Evolutionary conservation across 2,329 filamentous ascomycete species (phyloP).

Genomic region (Volutella citrinella): DNA sequence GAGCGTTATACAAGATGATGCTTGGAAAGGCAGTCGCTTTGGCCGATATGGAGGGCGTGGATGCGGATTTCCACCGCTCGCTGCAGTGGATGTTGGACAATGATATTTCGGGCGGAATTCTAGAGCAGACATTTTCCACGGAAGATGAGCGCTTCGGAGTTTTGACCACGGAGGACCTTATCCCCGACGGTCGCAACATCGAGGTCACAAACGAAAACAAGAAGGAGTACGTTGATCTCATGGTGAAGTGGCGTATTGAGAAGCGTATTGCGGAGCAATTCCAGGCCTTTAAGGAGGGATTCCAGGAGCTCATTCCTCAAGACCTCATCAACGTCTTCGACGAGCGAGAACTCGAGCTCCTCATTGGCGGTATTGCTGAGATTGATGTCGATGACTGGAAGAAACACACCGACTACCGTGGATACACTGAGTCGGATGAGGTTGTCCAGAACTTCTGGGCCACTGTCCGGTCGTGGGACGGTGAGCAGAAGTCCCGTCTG

Average conservation of each 20-base stretch:
- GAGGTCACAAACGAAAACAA: conserved; percentile 99
- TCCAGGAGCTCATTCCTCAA: conserved; percentile 94
- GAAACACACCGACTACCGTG: conserved; percentile 99
- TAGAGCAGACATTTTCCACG: conserved; percentile 94
- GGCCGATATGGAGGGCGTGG: conserved; percentile 97
- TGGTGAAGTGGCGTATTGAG: conserved; percentile 99
- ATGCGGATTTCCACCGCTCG: conserved; percentile 95
- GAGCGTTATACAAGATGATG: conserved; percentile 99
- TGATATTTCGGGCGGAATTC: conserved; percentile 84
- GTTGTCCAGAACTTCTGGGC: conserved; percentile 99
- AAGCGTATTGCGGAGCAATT: conserved; percentile 98
- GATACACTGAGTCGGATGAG: conserved; percentile 96
- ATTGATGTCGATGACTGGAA: conserved; percentile 99
- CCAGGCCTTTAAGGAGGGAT: conserved; percentile 94
- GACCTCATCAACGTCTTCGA: conserved; percentile 98
- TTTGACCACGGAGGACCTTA: conserved; percentile 89
- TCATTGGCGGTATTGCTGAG: conserved; percentile 99
- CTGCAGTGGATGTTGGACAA: conserved; percentile 98
- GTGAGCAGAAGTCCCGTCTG: conserved; percentile 94
- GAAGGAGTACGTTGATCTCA: conserved; percentile 96
- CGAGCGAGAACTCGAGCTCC: conserved; percentile 90
- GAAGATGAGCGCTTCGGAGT: conserved; percentile 98
- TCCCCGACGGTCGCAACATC: conserved; percentile 84
- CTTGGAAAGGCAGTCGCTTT: conserved; percentile 87
- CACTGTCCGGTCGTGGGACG: conserved; percentile 93